A percentile compares a stretch with the other conserved stretches of the same genome.
Conservation (phyloP, 345 rosid species). For the Salix arbutifolia region DNA sequence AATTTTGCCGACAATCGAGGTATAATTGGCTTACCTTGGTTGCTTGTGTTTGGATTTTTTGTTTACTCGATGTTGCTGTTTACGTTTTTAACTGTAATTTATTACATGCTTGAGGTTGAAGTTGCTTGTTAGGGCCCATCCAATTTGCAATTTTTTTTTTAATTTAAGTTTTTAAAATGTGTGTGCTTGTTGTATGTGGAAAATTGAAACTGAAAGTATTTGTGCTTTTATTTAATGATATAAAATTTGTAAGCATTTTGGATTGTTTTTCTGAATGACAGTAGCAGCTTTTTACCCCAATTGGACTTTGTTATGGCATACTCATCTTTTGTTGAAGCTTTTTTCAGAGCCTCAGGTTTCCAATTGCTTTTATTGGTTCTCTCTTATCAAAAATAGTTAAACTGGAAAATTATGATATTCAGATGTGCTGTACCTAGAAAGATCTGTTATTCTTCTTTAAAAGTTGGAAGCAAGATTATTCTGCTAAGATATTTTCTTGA, state of each 20-base stretch:
- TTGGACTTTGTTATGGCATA: slow-evolving; percentile 19
- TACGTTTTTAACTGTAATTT: not conserved
- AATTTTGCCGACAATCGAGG: slow-evolving; percentile 91
- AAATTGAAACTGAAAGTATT: slow-evolving; percentile 8
- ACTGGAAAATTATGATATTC: not conserved
- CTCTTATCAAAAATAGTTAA: slow-evolving; percentile 1
- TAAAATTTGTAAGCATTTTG: not conserved
- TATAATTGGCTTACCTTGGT: slow-evolving; percentile 7
- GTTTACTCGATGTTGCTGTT: not conserved
- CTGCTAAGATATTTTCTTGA: not conserved
- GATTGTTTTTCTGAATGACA: slow-evolving; percentile 17
- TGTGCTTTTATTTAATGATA: not conserved
- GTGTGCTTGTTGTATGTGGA: not conserved
- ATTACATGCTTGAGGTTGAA: not conserved
- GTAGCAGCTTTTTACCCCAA: slow-evolving; percentile 22
- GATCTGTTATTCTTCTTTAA: not conserved
- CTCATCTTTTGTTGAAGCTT: slow-evolving; percentile 24
- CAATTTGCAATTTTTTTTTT: not conserved
- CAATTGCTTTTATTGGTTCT: slow-evolving; percentile 13
- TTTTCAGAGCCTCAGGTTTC: slow-evolving; percentile 28
- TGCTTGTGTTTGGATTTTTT: not conserved
- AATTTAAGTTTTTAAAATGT: not conserved
- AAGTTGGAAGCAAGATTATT: not conserved
- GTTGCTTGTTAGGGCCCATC: not conserved
- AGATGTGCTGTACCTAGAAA: not conserved